Evolutionary conservation across 2,329 filamentous ascomycete genomes (phyloP).

Genomic region (Aspergillus tanneri): DNA sequence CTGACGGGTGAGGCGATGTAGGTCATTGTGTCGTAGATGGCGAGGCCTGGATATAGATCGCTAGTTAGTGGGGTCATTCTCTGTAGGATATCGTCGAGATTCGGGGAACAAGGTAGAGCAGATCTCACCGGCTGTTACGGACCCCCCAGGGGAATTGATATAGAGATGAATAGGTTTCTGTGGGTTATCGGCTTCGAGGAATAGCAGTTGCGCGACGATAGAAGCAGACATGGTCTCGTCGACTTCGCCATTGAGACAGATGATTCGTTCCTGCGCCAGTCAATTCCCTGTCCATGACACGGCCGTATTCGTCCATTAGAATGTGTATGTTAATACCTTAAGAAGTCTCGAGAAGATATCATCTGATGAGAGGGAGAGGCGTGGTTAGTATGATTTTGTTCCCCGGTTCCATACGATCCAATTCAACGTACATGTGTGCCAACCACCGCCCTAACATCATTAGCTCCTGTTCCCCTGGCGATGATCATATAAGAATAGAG

Average conservation of each 20-base stretch:
- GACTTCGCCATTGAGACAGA: constrained; percentile 88
- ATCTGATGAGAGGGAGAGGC: constrained; percentile 50
- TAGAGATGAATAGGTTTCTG: constrained; percentile 96
- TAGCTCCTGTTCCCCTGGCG: constrained; percentile 21
- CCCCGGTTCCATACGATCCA: constrained; percentile 1
- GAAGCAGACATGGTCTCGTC: constrained; percentile 89
- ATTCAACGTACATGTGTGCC: constrained; percentile 67
- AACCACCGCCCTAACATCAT: constrained; percentile 63
- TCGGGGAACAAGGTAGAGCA: neutral
- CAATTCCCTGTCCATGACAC: neutral
- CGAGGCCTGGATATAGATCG: constrained; percentile 47
- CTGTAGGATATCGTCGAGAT: too few relatives aligned
- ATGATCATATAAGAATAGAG: too few relatives aligned
- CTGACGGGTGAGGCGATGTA: constrained; percentile 92
- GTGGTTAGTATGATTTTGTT: constrained; percentile 12
- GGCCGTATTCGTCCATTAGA: too few relatives aligned
- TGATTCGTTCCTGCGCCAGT: constrained; percentile 75
- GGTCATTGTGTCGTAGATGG: constrained; percentile 98
- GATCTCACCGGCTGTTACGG: constrained; percentile 70
- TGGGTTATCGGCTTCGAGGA: constrained; percentile 94
- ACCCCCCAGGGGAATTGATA: constrained; percentile 94
- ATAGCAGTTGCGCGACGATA: constrained; percentile 92
- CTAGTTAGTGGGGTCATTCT: neutral
- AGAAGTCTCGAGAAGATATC: constrained; percentile 80
- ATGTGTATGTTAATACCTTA: constrained; percentile 58